Conservation (phyloP, 768 basidiomycete species). For the Harrya chromipes region DNA sequence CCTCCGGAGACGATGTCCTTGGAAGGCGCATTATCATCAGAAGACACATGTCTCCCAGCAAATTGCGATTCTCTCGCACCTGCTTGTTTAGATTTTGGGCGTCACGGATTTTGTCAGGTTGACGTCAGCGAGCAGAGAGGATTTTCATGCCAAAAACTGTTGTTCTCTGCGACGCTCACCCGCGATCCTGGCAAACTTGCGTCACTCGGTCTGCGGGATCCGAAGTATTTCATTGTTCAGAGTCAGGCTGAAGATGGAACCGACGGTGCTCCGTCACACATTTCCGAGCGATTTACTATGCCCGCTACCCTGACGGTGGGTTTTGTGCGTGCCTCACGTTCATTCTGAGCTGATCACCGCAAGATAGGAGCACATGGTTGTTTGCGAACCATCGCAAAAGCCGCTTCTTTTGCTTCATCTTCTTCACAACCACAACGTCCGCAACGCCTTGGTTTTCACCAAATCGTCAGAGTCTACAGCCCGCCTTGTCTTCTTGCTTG, state of each 20-base stretch:
- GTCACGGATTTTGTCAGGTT: slow-evolving; percentile 31
- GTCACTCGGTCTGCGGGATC: slow-evolving; percentile 69
- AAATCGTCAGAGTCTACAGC: slow-evolving; percentile 90
- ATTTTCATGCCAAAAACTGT: slow-evolving; percentile 84
- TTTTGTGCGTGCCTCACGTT: background rate
- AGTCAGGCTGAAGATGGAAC: slow-evolving; percentile 36
- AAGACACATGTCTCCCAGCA: slow-evolving; percentile 4
- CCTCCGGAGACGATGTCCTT: slow-evolving; percentile 1
- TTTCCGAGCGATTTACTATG: slow-evolving; percentile 78
- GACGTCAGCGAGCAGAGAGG: slow-evolving; percentile 57
- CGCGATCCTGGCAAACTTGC: slow-evolving; percentile 92
- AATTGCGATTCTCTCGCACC: slow-evolving; percentile 55
- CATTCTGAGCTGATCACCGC: slow-evolving; percentile 3
- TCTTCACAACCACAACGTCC: slow-evolving; percentile 56
- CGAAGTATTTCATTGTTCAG: slow-evolving; percentile 88
- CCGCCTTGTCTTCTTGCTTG: slow-evolving; percentile 77
- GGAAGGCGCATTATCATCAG: slow-evolving; percentile 1
- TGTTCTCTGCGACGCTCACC: slow-evolving; percentile 96
- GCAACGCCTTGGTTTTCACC: slow-evolving; percentile 88
- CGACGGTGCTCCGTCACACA: slow-evolving; percentile 43
- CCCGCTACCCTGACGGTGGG: slow-evolving; percentile 73
- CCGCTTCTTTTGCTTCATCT: slow-evolving; percentile 89
- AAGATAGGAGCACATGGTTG: slow-evolving; percentile 79
- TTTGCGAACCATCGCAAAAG: slow-evolving; percentile 76
- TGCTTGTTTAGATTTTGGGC: slow-evolving; percentile 40